phyloP scores from a whole-genome alignment of 1,284 basidiomycete genomes.

The Tilletia walkeri region DNA sequence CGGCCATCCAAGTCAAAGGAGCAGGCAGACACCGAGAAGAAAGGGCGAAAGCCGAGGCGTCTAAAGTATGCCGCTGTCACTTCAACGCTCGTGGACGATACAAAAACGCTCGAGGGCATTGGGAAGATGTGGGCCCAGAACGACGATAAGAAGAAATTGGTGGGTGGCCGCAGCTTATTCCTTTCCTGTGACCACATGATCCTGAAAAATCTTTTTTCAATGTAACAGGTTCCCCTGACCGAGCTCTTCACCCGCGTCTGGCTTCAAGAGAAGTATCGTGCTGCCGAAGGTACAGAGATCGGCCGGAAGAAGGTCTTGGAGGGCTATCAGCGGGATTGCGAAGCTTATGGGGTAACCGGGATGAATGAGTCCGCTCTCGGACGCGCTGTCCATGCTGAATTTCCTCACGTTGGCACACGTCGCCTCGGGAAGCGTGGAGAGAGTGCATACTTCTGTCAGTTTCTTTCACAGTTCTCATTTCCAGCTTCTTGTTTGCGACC shows the following conservation, averaged over 20 bases:
- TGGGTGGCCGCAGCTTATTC: not conserved
- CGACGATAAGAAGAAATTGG: conserved; percentile 7
- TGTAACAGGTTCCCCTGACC: not conserved
- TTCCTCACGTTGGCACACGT: conserved; percentile 10
- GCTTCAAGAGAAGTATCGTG: not conserved
- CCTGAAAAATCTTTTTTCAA: not conserved
- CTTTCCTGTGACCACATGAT: not conserved
- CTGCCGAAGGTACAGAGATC: not conserved
- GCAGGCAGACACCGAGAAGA: not conserved
- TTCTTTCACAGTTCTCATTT: not conserved
- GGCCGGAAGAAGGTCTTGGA: conserved; percentile 2
- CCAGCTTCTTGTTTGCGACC: too few species aligned
- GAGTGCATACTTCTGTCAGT: conserved; percentile 12
- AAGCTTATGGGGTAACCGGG: not conserved
- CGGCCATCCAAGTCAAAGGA: too few species aligned
- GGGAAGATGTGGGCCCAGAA: conserved; percentile 9
- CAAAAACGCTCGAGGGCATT: conserved; percentile 15
- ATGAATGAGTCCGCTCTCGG: conserved; percentile 10
- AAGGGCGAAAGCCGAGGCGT: not conserved
- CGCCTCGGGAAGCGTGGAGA: conserved; percentile 9
- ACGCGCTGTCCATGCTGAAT: conserved; percentile 1
- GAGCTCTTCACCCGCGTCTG: conserved; percentile 2
- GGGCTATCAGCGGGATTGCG: not conserved
- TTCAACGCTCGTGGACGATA: not conserved
- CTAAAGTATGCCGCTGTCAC: not conserved